A percentile compares a stretch with the other conserved stretches of the same genome.
phyloP scores from a whole-genome alignment of 495 filamentous ascomycete species.

The Rhizodiscina lignyota region DNA sequence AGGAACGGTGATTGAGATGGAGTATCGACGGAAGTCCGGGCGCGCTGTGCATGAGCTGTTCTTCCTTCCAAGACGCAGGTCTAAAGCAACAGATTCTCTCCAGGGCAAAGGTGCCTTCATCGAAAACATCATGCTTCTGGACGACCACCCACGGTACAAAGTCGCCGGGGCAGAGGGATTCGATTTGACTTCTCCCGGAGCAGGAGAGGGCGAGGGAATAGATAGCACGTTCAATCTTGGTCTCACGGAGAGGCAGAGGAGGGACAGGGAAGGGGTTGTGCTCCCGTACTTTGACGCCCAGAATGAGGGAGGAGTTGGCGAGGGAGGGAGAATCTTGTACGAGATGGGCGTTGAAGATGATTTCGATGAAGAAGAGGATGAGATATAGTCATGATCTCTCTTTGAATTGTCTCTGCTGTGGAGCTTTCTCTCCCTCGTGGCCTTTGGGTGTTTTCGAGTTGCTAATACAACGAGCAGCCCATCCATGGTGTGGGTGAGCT shows the following conservation, averaged over 20 bases:
- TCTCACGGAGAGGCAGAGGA: constrained; percentile 76
- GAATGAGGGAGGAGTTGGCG: constrained; percentile 58
- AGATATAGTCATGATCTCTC: constrained; percentile 48
- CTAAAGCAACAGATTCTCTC: background rate
- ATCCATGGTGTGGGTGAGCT: too few species aligned
- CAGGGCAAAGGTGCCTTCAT: constrained; percentile 7
- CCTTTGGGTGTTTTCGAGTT: too few species aligned
- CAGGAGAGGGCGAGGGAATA: constrained; percentile 24
- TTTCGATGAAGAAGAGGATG: constrained; percentile 98
- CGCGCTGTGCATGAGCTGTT: constrained; percentile 64
- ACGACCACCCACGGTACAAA: constrained; percentile 57
- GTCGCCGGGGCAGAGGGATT: constrained; percentile 24
- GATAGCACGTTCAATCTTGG: constrained; percentile 68
- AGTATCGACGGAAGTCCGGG: constrained; percentile 67
- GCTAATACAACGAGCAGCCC: too few species aligned
- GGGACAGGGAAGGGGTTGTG: constrained; percentile 72
- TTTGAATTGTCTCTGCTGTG: too few species aligned
- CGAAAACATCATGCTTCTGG: constrained; percentile 48
- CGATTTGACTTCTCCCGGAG: constrained; percentile 11
- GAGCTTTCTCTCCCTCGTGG: too few species aligned
- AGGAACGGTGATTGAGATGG: constrained; percentile 68
- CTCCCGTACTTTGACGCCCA: constrained; percentile 95
- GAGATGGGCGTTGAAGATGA: constrained; percentile 95
- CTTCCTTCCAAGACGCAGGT: constrained; percentile 28
- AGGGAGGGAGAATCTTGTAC: constrained; percentile 81